Base-by-base conservation (phyloP, 768 basidiomycete genomes). In the Hypsizygus marmoreus region DNA sequence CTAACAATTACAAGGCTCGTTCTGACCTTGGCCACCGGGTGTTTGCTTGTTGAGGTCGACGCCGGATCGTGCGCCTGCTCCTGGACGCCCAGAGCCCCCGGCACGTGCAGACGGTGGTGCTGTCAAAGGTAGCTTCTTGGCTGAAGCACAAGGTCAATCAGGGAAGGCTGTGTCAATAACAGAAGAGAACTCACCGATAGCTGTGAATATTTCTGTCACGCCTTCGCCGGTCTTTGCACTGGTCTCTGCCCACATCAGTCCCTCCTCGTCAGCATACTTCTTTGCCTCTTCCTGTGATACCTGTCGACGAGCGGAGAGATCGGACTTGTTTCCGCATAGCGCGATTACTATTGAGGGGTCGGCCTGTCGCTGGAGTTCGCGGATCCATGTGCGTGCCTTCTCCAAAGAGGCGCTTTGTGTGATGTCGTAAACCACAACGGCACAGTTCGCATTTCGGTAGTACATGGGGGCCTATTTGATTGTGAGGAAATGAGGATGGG, bases 261-360 rank as follows among this genome's bases (percentile, higher is more conserved):
- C 91, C 69, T 95, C 91, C 66, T 93, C 90, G 40, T 91, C 84
- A 0, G 92, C 92, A 58, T 91, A 95, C 69, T 91, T 91, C 76
- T 90, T 82, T 4, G 92, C 92, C 61, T 94, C 92, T 55, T 92
- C 92, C 56, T 88, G 77, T 14, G 88, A 74, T 3, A 92, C 89
- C 65, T 93, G 91, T 57, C 91, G 82, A 51, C 89, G 85, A 7
- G 86, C 87, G 30, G 82, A 75, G 19, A 97, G 73, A 69, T 98
- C 95, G 22, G 84, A 70, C 71, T 98, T 98, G 78, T 98, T 98
- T 37, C 95, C 95, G 48, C 93, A 95, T 26, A 98, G 83, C 30
- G 92, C 89, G 64, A 98, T 95, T 58, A 95, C 82, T 74, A 97
- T 97, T 33, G 87, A 90, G 6, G 95, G 95, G 64, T 98, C 95